phyloP scores from a whole-genome alignment of 805 yeast species.

The Suhomyces tanzawaensis region DNA sequence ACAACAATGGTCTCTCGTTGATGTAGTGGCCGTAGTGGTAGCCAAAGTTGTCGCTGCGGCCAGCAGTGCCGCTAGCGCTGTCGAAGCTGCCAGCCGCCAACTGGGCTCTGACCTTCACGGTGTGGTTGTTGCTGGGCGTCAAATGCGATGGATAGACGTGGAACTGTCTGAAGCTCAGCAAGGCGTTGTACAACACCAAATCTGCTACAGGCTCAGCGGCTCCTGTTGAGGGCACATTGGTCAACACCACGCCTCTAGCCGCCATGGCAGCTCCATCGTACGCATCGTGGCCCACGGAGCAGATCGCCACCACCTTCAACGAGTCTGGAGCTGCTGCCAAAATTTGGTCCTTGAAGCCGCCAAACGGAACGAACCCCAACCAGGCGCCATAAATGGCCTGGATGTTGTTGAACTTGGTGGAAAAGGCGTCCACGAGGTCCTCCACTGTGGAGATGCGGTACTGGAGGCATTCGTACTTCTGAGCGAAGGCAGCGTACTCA shows the following conservation, averaged over 20 bases:
- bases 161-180: constrained; percentile 60
- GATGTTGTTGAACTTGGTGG: constrained; percentile 40
- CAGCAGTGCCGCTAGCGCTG: constrained; percentile 23
- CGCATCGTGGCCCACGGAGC: constrained; percentile 59
- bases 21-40: constrained; percentile 44
- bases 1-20: constrained; percentile 43
- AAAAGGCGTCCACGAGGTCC: constrained; percentile 39
- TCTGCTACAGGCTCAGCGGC: constrained; percentile 75
- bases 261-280: constrained; percentile 44
- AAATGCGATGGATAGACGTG: constrained; percentile 44
- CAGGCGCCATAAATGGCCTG: constrained; percentile 60
- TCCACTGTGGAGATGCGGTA: constrained; percentile 43
- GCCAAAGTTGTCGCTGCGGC: constrained; percentile 10
- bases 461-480: constrained; percentile 35
- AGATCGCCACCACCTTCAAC: constrained; percentile 48
- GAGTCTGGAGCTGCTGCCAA: constrained; percentile 43
- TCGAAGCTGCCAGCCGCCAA: constrained; percentile 35
- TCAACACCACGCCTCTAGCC: constrained; percentile 46
- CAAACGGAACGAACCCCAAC: constrained; percentile 51
- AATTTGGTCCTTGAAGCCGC: constrained; percentile 48
- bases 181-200: constrained; percentile 55
- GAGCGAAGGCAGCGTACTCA: constrained; percentile 43
- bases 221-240: constrained; percentile 56
- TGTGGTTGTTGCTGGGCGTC: constrained; percentile 35
- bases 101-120: constrained; percentile 44